A percentile compares a stretch with the other conserved stretches of the same genome.
phyloP scores from a whole-genome alignment of 768 basidiomycete genomes.

The Mycena galericulata region DNA sequence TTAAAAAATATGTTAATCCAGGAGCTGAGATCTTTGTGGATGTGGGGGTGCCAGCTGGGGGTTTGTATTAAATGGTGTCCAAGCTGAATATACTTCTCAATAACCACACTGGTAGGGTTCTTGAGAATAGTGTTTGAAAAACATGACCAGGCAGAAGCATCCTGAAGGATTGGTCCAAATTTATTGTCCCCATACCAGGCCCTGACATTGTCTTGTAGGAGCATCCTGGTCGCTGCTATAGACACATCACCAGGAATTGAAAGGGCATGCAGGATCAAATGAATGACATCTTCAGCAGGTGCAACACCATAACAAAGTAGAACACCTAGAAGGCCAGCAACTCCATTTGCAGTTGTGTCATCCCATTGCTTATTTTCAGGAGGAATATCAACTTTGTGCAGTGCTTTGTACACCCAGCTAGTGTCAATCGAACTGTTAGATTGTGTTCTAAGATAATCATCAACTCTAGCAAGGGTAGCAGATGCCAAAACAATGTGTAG shows the following conservation, averaged over 20 bases:
- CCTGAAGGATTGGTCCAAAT: not conserved
- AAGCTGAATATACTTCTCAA: not conserved
- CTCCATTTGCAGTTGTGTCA: not conserved
- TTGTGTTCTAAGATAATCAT: not conserved
- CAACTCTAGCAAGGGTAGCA: not conserved
- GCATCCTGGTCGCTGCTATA: not conserved
- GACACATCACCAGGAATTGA: slow-evolving; percentile 2
- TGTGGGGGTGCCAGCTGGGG: not conserved
- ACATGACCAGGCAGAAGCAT: not conserved
- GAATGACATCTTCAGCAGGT: not conserved
- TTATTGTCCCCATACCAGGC: not conserved
- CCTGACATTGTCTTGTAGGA: not conserved
- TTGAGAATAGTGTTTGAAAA: not conserved
- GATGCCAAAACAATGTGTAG: not conserved
- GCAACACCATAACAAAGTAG: not conserved
- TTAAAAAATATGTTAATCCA: not conserved
- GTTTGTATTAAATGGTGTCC: not conserved
- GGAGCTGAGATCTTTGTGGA: not conserved
- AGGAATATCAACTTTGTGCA: not conserved
- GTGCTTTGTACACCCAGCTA: not conserved
- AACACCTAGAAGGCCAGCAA: not conserved
- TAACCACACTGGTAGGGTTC: not conserved
- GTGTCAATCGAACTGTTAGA: not conserved
- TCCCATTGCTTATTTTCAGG: not conserved
- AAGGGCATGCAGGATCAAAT: not conserved